Percentiles rank a stretch among this genome's conserved stretches.
phyloP scores from a whole-genome alignment of 2,329 filamentous ascomycete species.

The Microdochium trichocladiopsis region DNA sequence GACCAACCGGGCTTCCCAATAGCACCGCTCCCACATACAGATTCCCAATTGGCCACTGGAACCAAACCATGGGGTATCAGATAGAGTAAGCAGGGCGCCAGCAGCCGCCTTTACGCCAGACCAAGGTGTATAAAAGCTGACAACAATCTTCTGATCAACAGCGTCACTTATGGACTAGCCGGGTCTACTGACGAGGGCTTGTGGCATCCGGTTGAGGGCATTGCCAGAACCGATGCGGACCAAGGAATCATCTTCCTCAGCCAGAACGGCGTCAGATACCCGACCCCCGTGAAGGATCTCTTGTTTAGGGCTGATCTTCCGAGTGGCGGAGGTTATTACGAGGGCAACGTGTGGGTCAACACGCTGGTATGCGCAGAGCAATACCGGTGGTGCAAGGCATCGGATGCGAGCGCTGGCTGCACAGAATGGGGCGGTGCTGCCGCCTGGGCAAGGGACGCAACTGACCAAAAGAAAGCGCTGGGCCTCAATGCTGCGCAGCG shows the following conservation, averaged over 20 bases:
- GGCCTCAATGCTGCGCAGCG: slow-evolving; percentile 2
- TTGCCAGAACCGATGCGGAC: slow-evolving; percentile 1
- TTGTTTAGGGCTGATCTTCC: not conserved
- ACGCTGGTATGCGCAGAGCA: slow-evolving; percentile 3
- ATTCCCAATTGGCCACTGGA: not conserved
- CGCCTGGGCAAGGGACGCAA: not conserved
- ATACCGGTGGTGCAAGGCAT: slow-evolving; percentile 1
- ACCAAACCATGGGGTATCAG: not conserved
- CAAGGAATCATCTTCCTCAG: slow-evolving; percentile 1
- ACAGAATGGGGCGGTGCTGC: not conserved
- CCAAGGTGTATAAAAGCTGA: not conserved
- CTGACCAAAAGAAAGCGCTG: not conserved
- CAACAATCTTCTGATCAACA: not conserved
- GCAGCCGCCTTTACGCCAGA: not conserved
- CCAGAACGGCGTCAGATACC: slow-evolving; percentile 1
- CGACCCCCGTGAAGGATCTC: not conserved
- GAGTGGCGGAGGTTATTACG: not conserved
- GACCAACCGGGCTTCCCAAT: not conserved
- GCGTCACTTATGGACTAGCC: not conserved
- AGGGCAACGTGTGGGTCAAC: not conserved
- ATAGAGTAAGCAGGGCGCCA: not conserved
- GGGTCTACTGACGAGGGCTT: not conserved
- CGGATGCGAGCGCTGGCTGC: not conserved
- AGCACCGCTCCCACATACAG: not conserved
- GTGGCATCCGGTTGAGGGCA: not conserved